Evolutionary conservation across 208 protist genomes (phyloP).

Genomic region (Acanthamoeba comandoni): DNA sequence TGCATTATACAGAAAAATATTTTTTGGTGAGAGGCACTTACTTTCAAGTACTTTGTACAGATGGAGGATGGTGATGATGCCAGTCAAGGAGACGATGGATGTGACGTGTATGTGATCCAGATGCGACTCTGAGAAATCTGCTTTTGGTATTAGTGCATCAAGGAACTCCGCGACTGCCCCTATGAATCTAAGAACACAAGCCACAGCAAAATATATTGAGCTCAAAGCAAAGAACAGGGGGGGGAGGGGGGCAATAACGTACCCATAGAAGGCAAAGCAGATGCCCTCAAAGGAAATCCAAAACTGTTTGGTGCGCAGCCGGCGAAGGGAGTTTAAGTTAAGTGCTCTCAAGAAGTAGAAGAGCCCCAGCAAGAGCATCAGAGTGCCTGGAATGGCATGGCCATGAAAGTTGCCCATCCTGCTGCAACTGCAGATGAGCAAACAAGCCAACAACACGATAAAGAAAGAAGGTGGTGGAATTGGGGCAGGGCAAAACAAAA

Average conservation of each 20-base stretch:
- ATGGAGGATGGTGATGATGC: constrained; percentile 35
- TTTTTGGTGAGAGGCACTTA: neutral
- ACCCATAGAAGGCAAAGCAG: constrained; percentile 64
- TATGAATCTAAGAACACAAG: neutral
- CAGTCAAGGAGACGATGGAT: constrained; percentile 3
- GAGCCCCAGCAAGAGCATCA: constrained; percentile 56
- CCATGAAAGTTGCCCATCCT: constrained; percentile 55
- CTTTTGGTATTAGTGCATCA: constrained; percentile 48
- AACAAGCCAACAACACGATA: too few species aligned
- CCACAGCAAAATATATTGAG: neutral
- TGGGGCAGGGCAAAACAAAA: too few species aligned
- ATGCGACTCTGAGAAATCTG: constrained; percentile 53
- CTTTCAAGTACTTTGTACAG: constrained; percentile 66
- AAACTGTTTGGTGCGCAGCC: constrained; percentile 34
- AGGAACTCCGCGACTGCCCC: constrained; percentile 36
- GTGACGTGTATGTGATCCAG: constrained; percentile 60
- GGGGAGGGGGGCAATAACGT: neutral
- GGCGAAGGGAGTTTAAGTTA: neutral
- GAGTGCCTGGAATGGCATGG: constrained; percentile 47
- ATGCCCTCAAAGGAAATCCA: constrained; percentile 59
- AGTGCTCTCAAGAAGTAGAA: constrained; percentile 51
- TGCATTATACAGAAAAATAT: too few species aligned
- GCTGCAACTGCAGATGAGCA: too few species aligned
- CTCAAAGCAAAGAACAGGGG: neutral
- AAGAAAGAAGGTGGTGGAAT: too few species aligned